Percentiles rank a stretch among this genome's conserved stretches.
These are phyloP conservation scores for Colletotrichum scovillei DNA, from an alignment of 2,329 filamentous ascomycete genomes.

Conservation along the genomic window DNA sequence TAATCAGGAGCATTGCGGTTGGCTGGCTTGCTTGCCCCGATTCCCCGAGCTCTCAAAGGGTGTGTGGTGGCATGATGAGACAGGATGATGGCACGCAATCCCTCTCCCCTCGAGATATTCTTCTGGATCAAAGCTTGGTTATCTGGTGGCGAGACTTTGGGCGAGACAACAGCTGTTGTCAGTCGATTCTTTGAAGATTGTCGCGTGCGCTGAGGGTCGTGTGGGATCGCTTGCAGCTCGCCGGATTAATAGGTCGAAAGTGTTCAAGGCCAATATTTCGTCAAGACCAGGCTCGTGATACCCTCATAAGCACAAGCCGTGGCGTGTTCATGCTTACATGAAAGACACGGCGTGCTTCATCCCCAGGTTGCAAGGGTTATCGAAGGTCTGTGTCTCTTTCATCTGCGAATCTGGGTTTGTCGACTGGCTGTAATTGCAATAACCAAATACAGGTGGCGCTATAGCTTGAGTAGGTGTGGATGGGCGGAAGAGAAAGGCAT, in stretches of 20 bases:
- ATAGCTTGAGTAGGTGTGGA: constrained; percentile 11
- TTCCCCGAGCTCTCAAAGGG: not conserved
- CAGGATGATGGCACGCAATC: constrained; percentile 6
- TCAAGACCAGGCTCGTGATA: constrained; percentile 27
- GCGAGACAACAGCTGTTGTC: constrained; percentile 33
- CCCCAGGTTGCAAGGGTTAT: not conserved
- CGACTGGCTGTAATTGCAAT: not conserved
- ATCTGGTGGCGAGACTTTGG: constrained; percentile 23
- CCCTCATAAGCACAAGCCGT: constrained; percentile 21
- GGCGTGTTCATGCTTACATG: not conserved
- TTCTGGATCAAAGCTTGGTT: constrained; percentile 1
- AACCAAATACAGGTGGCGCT: not conserved
- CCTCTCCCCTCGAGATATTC: not conserved
- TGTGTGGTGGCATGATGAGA: constrained; percentile 32
- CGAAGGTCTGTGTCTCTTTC: not conserved
- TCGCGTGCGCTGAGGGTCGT: not conserved
- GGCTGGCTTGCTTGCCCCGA: constrained; percentile 17
- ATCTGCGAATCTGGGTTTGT: not conserved
- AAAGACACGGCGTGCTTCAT: constrained; percentile 14
- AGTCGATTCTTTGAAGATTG: constrained; percentile 18
- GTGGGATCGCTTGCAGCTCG: not conserved
- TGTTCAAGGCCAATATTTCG: not conserved
- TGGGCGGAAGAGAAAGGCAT: constrained; percentile 6
- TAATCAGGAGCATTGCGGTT: constrained; percentile 31
- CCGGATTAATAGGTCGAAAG: not conserved